phyloP scores from a whole-genome alignment of 371 early-diverging fungal genomes.

The Blakeslea trispora region DNA sequence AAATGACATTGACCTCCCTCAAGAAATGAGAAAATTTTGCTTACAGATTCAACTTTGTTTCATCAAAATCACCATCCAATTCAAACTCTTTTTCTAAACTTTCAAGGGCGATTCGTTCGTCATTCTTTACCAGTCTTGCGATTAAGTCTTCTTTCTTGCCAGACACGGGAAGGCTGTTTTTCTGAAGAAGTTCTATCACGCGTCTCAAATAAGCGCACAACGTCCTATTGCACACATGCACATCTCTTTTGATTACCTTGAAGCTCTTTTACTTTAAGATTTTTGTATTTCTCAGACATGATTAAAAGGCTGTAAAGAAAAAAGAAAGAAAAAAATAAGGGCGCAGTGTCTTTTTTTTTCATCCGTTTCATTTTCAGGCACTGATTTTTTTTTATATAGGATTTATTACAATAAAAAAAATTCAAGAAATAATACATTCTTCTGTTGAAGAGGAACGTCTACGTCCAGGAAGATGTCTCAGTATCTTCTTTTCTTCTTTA shows the following conservation, averaged over 20 bases:
- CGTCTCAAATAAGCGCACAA: not conserved
- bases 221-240: not conserved
- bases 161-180: constrained; percentile 54
- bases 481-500: constrained; percentile 21
- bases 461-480: constrained; percentile 16
- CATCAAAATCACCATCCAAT: constrained; percentile 43
- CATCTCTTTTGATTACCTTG: constrained; percentile 38
- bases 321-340: constrained; percentile 2
- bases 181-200: constrained; percentile 55
- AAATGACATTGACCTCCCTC: too few species aligned
- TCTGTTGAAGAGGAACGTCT: constrained; percentile 17
- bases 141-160: constrained; percentile 75
- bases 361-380: too few species aligned
- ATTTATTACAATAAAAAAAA: too few species aligned
- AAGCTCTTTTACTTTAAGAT: constrained; percentile 64
- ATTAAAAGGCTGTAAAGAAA: not conserved
- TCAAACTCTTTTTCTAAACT: constrained; percentile 50
- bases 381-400: too few species aligned
- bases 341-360: too few species aligned
- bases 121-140: constrained; percentile 58
- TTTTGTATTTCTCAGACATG: constrained; percentile 51
- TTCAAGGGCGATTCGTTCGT: constrained; percentile 51
- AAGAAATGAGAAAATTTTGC: not conserved
- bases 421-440: constrained; percentile 28
- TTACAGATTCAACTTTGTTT: constrained; percentile 22